These are phyloP conservation scores for Calonectria ilicicola DNA, from an alignment of 2,329 filamentous ascomycete genomes.

Conservation along the genomic window DNA sequence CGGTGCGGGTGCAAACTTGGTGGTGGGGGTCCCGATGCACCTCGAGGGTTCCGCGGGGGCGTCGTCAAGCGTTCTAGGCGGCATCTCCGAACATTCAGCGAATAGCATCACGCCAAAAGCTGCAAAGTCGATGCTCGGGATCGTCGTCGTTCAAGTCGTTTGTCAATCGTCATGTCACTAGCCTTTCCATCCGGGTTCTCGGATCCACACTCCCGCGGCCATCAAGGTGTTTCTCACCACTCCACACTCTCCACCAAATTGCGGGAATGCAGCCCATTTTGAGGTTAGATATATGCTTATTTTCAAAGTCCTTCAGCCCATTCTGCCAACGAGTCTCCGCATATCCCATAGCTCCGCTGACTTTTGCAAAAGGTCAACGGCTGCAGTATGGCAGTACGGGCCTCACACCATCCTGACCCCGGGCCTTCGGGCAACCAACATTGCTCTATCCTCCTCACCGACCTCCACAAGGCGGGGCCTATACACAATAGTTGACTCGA, in stretches of 20 bases:
- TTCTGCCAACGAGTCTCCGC: not conserved
- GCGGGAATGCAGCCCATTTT: slow-evolving; percentile 23
- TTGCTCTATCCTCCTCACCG: not conserved
- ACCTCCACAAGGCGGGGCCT: slow-evolving; percentile 14
- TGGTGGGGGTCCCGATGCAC: not conserved
- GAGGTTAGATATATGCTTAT: slow-evolving; percentile 45
- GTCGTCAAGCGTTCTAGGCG: not conserved
- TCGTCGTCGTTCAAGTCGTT: not conserved
- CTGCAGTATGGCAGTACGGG: slow-evolving; percentile 6
- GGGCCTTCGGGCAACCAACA: not conserved
- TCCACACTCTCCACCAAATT: slow-evolving; percentile 14
- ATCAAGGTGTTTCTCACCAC: slow-evolving; percentile 38
- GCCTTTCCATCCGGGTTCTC: slow-evolving; percentile 41
- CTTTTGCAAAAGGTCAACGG: not conserved
- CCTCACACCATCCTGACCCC: not conserved
- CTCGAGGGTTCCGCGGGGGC: slow-evolving; percentile 2
- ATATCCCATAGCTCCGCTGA: not conserved
- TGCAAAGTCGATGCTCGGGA: not conserved
- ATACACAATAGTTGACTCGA: not conserved
- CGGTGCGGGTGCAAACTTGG: too few species aligned
- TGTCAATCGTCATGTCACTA: slow-evolving; percentile 12
- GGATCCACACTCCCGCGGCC: slow-evolving; percentile 29
- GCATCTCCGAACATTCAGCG: slow-evolving; percentile 8
- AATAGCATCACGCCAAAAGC: not conserved
- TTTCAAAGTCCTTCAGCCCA: not conserved